Conservation (phyloP, 768 basidiomycete genomes). For the Termitomyces bulborhizus region DNA sequence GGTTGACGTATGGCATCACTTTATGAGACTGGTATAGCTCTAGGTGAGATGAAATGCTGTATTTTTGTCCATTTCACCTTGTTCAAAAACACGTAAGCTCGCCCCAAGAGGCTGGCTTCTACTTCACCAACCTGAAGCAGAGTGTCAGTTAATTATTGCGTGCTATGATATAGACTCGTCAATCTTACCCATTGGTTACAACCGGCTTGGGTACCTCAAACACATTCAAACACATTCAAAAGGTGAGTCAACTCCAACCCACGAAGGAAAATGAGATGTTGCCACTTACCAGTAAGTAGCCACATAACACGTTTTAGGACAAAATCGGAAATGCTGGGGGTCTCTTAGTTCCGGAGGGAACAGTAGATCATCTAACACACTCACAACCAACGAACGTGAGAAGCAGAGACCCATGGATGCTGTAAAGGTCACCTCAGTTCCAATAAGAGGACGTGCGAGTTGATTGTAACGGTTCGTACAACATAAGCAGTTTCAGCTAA, state of each 20-base stretch:
- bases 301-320: conserved; percentile 55
- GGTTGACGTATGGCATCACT: conserved; percentile 57
- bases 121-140: conserved; percentile 42
- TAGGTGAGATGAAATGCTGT: neutral
- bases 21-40: conserved; percentile 33
- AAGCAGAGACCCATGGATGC: conserved; percentile 54
- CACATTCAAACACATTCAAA: conserved; percentile 13
- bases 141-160: conserved; percentile 6
- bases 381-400: conserved; percentile 55
- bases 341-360: neutral
- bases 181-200: conserved; percentile 54
- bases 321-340: conserved; percentile 40
- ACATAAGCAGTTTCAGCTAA: conserved; percentile 49
- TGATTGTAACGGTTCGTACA: conserved; percentile 19
- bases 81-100: conserved; percentile 62
- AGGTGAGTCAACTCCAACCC: conserved; percentile 15
- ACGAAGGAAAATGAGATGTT: conserved; percentile 16
- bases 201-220: conserved; percentile 41
- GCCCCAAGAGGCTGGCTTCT: conserved; percentile 43
- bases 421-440: conserved; percentile 10
- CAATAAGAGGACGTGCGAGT: neutral
- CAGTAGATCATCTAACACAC: conserved; percentile 7
- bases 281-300: conserved; percentile 44
- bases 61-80: conserved; percentile 28
- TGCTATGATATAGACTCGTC: neutral